phyloP scores from a whole-genome alignment of 345 rosid species.

The Acer yangbiense region DNA sequence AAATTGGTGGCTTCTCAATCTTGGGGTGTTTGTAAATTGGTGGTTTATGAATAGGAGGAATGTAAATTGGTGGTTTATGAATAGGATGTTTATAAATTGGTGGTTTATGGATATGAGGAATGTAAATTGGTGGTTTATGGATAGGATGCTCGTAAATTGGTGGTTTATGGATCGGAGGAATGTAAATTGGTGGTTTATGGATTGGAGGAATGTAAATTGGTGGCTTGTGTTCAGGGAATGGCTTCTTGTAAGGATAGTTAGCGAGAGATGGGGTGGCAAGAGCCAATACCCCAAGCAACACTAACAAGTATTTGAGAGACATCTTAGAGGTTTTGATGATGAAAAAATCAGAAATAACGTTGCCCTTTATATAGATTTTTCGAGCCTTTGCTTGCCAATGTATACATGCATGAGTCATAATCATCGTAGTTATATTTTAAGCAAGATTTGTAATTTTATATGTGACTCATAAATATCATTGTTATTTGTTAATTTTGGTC shows the following conservation, averaged over 20 bases:
- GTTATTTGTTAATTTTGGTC: background rate
- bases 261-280: conserved; percentile 26
- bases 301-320: conserved; percentile 25
- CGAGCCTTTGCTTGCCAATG: background rate
- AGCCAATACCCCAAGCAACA: conserved; percentile 26
- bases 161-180: too few species aligned
- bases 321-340: conserved; percentile 14
- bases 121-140: conserved; percentile 5
- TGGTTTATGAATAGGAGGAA: background rate
- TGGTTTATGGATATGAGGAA: conserved; percentile 13
- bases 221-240: background rate
- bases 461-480: background rate
- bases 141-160: conserved; percentile 17
- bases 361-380: conserved; percentile 13
- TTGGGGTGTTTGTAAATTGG: conserved; percentile 15
- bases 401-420: background rate
- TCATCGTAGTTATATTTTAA: background rate
- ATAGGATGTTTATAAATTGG: background rate
- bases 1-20: background rate
- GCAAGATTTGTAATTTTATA: background rate
- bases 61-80: background rate
- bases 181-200: conserved; percentile 16
- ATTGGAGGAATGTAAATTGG: too few species aligned
- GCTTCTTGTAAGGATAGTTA: background rate
- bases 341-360: background rate